A percentile compares a stretch with the other conserved stretches of the same genome.
Evolutionary conservation across 306 rosid species (phyloP).

Genomic region (Casuarina glauca): DNA sequence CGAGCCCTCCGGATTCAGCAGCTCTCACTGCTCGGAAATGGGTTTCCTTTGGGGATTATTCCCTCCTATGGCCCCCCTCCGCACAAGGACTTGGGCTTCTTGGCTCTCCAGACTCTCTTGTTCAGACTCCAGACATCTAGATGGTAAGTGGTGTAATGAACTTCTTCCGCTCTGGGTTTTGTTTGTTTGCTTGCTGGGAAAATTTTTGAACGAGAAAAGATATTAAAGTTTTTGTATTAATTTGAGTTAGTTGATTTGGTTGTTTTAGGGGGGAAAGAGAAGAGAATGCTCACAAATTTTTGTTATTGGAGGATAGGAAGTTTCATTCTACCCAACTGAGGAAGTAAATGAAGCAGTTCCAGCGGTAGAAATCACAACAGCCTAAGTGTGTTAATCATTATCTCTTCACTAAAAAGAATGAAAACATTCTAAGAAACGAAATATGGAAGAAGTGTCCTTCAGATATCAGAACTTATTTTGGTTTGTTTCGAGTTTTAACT

Average conservation of each 20-base stretch:
- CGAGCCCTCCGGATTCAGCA: slow-evolving; percentile 65
- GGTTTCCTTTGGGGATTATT: slow-evolving; percentile 48
- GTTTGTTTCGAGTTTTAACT: background rate
- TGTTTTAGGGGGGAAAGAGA: too few species aligned
- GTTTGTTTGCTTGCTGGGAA: slow-evolving; percentile 7
- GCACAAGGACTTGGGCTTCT: slow-evolving; percentile 57
- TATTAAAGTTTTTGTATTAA: background rate
- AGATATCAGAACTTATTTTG: too few species aligned
- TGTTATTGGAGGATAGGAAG: too few species aligned
- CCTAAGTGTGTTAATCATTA: too few species aligned
- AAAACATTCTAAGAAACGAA: too few species aligned
- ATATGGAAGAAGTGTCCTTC: too few species aligned
- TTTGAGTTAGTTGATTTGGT: background rate
- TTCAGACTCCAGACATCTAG: slow-evolving; percentile 37
- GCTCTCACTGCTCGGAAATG: slow-evolving; percentile 44
- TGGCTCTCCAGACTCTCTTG: slow-evolving; percentile 68
- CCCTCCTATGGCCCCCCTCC: slow-evolving; percentile 70
- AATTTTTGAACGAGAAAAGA: background rate
- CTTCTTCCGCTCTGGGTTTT: background rate
- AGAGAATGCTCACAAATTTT: too few species aligned
- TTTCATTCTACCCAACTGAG: too few species aligned
- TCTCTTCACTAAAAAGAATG: too few species aligned
- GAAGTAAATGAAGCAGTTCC: too few species aligned
- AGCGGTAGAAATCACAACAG: too few species aligned
- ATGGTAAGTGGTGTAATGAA: slow-evolving; percentile 41